Evolutionary conservation across 208 protist genomes (phyloP).

Genomic region (Leishmania tropica): DNA sequence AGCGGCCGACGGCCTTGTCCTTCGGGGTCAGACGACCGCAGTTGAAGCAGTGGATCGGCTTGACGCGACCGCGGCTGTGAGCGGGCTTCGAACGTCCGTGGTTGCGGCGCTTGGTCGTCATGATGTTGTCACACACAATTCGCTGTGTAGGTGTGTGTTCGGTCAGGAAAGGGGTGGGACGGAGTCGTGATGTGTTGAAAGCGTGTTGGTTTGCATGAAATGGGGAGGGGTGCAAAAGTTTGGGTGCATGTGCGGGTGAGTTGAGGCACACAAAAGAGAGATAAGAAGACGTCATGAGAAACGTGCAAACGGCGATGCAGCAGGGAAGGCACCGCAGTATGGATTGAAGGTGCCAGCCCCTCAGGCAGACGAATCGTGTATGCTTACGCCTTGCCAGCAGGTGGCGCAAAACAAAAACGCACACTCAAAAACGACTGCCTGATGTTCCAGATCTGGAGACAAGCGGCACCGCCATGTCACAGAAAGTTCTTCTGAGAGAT

Average conservation of each 20-base stretch:
- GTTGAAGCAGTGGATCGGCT: conserved; percentile 94
- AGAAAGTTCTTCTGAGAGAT: not conserved
- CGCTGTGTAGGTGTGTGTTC: conserved; percentile 3
- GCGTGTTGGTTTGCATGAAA: not conserved
- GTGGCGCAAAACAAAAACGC: not conserved
- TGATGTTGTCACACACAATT: conserved; percentile 37
- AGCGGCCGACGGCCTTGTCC: conserved; percentile 99
- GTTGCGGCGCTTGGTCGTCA: conserved; percentile 95
- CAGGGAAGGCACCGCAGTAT: not conserved
- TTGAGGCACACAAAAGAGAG: not conserved
- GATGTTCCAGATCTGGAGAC: not conserved
- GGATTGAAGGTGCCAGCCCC: not conserved
- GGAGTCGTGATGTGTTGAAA: not conserved
- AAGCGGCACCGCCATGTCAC: not conserved
- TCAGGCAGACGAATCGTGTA: not conserved
- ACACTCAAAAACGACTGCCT: not conserved
- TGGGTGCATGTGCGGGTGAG: not conserved
- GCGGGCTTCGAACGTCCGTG: conserved; percentile 92
- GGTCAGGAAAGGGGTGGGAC: not conserved
- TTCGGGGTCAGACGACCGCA: conserved; percentile 91
- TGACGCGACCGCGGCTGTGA: conserved; percentile 90
- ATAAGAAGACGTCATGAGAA: not conserved
- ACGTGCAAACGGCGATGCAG: not conserved
- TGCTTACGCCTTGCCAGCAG: not conserved
- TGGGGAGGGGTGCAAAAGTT: not conserved